Base-by-base conservation (phyloP, 306 rosid genomes). In the Trifolium dubium region DNA sequence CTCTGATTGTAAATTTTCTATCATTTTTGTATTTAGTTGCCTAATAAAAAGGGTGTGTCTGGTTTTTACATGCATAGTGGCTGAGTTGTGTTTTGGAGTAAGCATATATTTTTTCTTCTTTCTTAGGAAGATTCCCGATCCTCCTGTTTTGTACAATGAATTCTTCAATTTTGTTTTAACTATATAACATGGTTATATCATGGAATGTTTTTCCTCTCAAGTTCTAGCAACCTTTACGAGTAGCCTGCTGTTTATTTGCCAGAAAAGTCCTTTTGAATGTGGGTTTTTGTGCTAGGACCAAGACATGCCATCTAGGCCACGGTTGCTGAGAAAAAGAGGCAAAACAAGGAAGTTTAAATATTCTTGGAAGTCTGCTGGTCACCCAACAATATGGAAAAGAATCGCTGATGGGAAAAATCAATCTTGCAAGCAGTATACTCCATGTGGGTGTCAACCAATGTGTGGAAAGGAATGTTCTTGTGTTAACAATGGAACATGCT, bases 351-450 rank as follows among this genome's bases (percentile, higher is more conserved):
- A 89, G 89, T 91, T 91, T 34, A 93, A 84, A 84, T 84, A 84
- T 81, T 84, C 88, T 29, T 84, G 94, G 96, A 94, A 94, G 76
- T 89, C 99, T 67, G 92, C 99, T 71, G 97, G 99, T 59, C 91
- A 74, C 80, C 96, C 99, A 78, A 88, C 97, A 70, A 82, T 87
- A 64, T 94, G 92, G 99, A 94, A 94, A 83, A 85, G 97, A 79
- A 92, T 94, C 83, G 97, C 90, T 56, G 95, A 92, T 84, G 99
- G 99, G 9, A 92, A 94, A 79, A 86, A 89, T 75, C 95, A 92
- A 82, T 91, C 96, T 61, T 84, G 95, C 75, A 89, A 88, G 82
- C 97, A 89, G 80, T 89, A 85, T 68, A 84, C 85, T 13, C 99
- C 99, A 12, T 94, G 99, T 78, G 96, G 86, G 71, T 94, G 99